A percentile compares a stretch with the other conserved stretches of the same genome.
Conservation (phyloP, 2,329 filamentous ascomycete genomes). For the Clarireedia paspali region DNA sequence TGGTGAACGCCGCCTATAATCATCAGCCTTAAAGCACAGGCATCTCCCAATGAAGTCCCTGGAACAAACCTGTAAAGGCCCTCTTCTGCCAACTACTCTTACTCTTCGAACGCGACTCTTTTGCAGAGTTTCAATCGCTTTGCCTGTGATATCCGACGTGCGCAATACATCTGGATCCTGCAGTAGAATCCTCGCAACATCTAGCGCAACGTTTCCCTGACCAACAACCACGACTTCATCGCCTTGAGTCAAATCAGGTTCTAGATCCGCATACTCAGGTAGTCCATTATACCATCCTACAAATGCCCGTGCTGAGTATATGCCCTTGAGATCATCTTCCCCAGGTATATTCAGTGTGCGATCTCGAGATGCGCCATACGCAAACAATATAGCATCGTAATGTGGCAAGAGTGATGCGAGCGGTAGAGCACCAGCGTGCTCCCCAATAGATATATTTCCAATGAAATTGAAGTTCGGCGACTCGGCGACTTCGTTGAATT, state of each 20-base stretch:
- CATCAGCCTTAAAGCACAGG: conserved; percentile 7
- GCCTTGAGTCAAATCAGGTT: conserved; percentile 64
- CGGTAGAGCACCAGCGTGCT: conserved; percentile 44
- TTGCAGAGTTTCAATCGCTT: conserved; percentile 67
- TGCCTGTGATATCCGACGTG: conserved; percentile 82
- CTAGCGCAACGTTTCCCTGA: conserved; percentile 92
- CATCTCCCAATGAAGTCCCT: not conserved
- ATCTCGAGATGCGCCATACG: conserved; percentile 86
- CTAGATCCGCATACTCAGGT: conserved; percentile 66
- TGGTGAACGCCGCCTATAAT: conserved; percentile 76
- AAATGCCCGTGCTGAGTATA: conserved; percentile 85
- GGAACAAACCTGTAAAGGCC: conserved; percentile 67
- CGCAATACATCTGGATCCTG: conserved; percentile 64
- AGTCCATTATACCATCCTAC: conserved; percentile 98
- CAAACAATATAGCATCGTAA: conserved; percentile 87
- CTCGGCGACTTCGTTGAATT: conserved; percentile 79
- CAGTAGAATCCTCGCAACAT: conserved; percentile 83
- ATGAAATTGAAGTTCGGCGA: conserved; percentile 83
- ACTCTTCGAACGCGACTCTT: conserved; percentile 71
- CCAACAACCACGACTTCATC: conserved; percentile 85
- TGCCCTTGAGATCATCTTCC: conserved; percentile 62
- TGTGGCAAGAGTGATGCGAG: conserved; percentile 64
- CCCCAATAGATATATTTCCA: conserved; percentile 79
- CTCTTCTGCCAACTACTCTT: conserved; percentile 79
- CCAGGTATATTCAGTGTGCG: conserved; percentile 71